phyloP scores from a whole-genome alignment of 805 yeast genomes.

The Barnettozyma botsteinii region DNA sequence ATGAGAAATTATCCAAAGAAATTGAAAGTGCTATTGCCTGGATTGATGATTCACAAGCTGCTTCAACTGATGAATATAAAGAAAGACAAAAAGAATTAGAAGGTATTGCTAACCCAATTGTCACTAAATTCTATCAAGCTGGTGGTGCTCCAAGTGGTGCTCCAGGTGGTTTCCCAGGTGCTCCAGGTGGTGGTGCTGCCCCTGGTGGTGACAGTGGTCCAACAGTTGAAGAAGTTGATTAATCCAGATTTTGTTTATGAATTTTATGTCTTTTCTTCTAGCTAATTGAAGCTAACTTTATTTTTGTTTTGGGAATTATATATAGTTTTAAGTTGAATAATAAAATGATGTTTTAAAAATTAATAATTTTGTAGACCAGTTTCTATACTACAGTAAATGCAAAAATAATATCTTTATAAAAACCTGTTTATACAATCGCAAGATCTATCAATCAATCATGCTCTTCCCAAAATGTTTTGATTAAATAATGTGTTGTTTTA shows the following conservation, averaged over 20 bases:
- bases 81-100: constrained; percentile 97
- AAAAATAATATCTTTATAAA: too few species aligned
- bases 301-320: too few species aligned
- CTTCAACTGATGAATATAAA: constrained; percentile 85
- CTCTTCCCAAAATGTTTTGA: too few species aligned
- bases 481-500: too few species aligned
- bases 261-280: not conserved
- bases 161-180: too few species aligned
- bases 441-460: too few species aligned
- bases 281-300: not conserved
- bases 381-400: too few species aligned
- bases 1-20: constrained; percentile 72
- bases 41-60: constrained; percentile 91
- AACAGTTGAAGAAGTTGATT: constrained; percentile 81
- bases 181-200: constrained; percentile 60
- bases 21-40: constrained; percentile 81
- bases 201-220: constrained; percentile 51
- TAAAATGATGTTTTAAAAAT: too few species aligned
- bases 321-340: too few species aligned
- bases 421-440: too few species aligned
- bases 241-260: not conserved
- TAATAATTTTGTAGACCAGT: too few species aligned
- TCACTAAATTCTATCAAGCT: constrained; percentile 93
- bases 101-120: constrained; percentile 93
- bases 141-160: constrained; percentile 78